Evolutionary conservation across 495 filamentous ascomycete genomes (phyloP).

Genomic region (Alectoria sarmentosa): DNA sequence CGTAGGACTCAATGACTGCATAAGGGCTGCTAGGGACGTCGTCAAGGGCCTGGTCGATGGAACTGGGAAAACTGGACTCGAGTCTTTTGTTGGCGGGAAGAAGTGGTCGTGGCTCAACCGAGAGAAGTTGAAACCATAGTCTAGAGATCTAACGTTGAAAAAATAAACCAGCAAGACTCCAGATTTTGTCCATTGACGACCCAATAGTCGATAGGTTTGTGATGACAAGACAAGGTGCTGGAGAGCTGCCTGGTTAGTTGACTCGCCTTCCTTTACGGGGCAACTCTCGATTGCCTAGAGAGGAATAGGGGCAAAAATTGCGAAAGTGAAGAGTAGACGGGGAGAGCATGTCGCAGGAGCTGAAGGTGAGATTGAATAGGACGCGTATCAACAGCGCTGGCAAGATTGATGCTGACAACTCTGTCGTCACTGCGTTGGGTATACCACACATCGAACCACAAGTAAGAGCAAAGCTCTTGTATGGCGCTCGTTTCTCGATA

Average conservation of each 20-base stretch:
- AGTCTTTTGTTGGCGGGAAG: conserved; percentile 24
- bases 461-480: neutral
- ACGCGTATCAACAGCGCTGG: neutral
- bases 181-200: neutral
- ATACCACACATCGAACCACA: neutral
- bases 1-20: conserved; percentile 60
- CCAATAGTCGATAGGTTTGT: neutral
- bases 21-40: conserved; percentile 42
- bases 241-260: neutral
- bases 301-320: neutral
- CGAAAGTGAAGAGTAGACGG: neutral
- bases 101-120: conserved; percentile 16
- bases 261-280: neutral
- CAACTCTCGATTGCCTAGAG: neutral
- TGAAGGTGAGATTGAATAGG: neutral
- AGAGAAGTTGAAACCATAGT: neutral
- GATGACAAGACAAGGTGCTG: neutral
- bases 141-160: neutral
- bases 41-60: conserved; percentile 32
- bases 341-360: neutral
- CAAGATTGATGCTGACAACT: neutral
- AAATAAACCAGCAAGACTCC: neutral
- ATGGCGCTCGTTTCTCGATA: neutral
- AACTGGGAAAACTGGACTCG: conserved; percentile 30
- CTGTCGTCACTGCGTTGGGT: neutral